phyloP scores from a whole-genome alignment of 2,329 filamentous ascomycete species.

The Colletotrichum liaoningense region DNA sequence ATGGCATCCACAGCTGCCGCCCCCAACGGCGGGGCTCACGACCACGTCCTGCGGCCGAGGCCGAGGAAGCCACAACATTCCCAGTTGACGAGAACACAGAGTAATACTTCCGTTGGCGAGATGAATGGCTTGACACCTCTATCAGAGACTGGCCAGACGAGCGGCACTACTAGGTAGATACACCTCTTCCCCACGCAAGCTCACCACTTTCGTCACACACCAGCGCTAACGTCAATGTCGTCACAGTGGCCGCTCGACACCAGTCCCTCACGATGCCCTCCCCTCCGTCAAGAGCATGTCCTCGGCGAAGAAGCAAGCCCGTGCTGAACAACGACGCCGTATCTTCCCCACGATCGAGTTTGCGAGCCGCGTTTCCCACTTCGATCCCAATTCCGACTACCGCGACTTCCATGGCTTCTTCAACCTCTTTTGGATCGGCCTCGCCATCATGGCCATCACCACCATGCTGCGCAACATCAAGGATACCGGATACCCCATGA shows the following conservation, averaged over 20 bases:
- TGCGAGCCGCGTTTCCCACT: constrained; percentile 90
- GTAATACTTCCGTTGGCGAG: constrained; percentile 33
- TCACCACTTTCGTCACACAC: background rate
- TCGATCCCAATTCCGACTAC: constrained; percentile 92
- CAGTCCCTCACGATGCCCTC: constrained; percentile 89
- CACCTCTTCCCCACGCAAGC: background rate
- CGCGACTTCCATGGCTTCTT: constrained; percentile 98
- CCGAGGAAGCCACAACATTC: constrained; percentile 62
- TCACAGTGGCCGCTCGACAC: constrained; percentile 82
- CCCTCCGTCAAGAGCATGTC: constrained; percentile 90
- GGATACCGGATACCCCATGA: constrained; percentile 89
- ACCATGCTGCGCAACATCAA: constrained; percentile 93
- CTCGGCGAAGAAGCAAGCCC: constrained; percentile 83
- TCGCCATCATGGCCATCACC: constrained; percentile 97
- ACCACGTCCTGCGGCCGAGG: constrained; percentile 60
- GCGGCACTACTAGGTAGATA: constrained; percentile 34
- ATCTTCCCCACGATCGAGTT: constrained; percentile 96
- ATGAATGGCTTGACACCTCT: constrained; percentile 19
- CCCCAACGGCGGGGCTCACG: constrained; percentile 41
- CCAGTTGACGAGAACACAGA: constrained; percentile 43
- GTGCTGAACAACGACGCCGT: constrained; percentile 83
- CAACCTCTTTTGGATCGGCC: constrained; percentile 96
- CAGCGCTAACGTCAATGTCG: background rate
- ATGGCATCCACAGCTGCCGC: constrained; percentile 29
- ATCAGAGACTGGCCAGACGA: constrained; percentile 29